Percentiles rank a stretch among this genome's conserved stretches.
Conservation (phyloP, 1,284 basidiomycete genomes). For the Athelia sp. region DNA sequence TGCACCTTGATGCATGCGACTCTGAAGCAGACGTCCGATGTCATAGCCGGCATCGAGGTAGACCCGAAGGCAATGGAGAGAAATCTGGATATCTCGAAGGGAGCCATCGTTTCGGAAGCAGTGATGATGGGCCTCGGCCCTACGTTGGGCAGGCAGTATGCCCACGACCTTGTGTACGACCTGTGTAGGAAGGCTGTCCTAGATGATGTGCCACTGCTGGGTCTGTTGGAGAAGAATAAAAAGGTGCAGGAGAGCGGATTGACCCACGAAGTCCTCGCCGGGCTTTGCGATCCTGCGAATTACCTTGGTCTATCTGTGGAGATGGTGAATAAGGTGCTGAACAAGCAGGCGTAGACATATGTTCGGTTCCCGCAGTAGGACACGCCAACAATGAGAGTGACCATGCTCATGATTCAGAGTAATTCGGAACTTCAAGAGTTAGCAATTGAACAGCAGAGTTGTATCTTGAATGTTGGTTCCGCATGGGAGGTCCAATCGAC, state of each 20-base stretch:
- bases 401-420: too few species aligned
- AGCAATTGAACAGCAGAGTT: too few species aligned
- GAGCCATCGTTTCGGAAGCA: conserved; percentile 35
- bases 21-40: conserved; percentile 26
- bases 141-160: conserved; percentile 33
- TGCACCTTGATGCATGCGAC: conserved; percentile 34
- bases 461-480: too few species aligned
- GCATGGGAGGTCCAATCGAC: too few species aligned
- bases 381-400: too few species aligned
- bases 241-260: conserved; percentile 21
- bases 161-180: conserved; percentile 37
- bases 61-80: conserved; percentile 30
- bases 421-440: too few species aligned
- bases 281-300: conserved; percentile 30
- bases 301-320: conserved; percentile 34
- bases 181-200: conserved; percentile 27
- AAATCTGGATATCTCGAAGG: conserved; percentile 32
- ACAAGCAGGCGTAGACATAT: background rate
- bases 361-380: too few species aligned
- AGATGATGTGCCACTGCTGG: conserved; percentile 24
- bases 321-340: conserved; percentile 26
- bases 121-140: conserved; percentile 41
- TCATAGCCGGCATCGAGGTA: conserved; percentile 34
- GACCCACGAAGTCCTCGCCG: conserved; percentile 18
- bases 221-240: conserved; percentile 25